These are phyloP conservation scores for Periconia sp. DNA, from an alignment of 2,329 filamentous ascomycete species.

Conservation along the genomic window DNA sequence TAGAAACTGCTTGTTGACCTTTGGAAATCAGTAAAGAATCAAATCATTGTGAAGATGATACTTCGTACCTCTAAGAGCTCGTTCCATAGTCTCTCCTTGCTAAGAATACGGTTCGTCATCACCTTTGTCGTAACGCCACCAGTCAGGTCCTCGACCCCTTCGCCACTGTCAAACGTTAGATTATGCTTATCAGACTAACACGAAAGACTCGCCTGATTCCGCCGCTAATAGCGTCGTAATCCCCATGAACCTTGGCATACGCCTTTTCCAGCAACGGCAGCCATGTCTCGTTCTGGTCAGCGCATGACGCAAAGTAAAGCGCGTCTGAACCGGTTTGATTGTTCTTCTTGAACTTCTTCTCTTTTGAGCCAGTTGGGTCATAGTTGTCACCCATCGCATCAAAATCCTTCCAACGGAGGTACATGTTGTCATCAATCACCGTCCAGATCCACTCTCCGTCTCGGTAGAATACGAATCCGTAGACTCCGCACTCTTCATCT, in stretches of 20 bases:
- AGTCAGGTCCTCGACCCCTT: constrained; percentile 62
- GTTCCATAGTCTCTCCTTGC: constrained; percentile 83
- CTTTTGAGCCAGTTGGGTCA: constrained; percentile 65
- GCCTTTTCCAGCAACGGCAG: constrained; percentile 81
- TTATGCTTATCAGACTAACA: not conserved
- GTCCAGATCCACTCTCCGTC: constrained; percentile 76
- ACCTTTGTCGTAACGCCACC: constrained; percentile 74
- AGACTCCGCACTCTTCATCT: constrained; percentile 77
- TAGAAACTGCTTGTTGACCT: constrained; percentile 77
- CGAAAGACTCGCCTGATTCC: constrained; percentile 55
- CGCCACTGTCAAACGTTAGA: constrained; percentile 46
- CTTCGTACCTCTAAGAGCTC: constrained; percentile 67
- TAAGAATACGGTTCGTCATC: constrained; percentile 71
- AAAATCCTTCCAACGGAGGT: constrained; percentile 77
- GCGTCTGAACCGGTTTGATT: constrained; percentile 78
- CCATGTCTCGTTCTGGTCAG: constrained; percentile 81
- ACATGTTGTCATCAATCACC: constrained; percentile 90
- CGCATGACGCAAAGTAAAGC: constrained; percentile 77
- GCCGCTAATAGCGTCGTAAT: constrained; percentile 75
- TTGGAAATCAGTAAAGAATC: not conserved
- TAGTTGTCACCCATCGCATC: constrained; percentile 73
- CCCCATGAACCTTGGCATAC: constrained; percentile 82
- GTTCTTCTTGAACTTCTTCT: constrained; percentile 66
- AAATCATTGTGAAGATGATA: not conserved
- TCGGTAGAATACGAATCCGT: constrained; percentile 83